Percentiles rank a stretch among this genome's conserved stretches.
Conservation (phyloP, 2,329 filamentous ascomycete genomes). For the Chaetomiaceae sp. region DNA sequence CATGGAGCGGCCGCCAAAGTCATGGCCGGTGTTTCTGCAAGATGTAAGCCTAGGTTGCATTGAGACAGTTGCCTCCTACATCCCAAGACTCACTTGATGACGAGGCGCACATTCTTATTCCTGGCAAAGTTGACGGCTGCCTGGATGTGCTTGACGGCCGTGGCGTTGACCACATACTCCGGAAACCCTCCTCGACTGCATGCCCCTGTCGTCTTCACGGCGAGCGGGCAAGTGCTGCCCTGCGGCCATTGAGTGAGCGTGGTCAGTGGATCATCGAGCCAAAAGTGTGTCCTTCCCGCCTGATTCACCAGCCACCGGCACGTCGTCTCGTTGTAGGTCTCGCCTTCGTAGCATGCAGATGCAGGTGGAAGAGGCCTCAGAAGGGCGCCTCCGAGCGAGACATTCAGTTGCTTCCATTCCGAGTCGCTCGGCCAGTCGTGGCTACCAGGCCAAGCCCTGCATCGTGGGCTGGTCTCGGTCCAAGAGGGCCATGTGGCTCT, state of each 20-base stretch:
- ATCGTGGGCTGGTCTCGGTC: background rate
- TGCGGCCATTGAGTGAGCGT: conserved; percentile 32
- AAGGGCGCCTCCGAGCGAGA: conserved; percentile 28
- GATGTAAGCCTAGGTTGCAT: background rate
- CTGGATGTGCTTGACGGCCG: conserved; percentile 34
- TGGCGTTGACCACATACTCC: conserved; percentile 37
- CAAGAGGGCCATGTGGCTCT: background rate
- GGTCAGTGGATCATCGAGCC: conserved; percentile 33
- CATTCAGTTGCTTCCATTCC: conserved; percentile 30
- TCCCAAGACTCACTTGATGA: conserved; percentile 36
- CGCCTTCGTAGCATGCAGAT: conserved; percentile 29
- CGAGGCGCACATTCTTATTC: conserved; percentile 34
- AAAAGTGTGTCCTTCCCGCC: conserved; percentile 21
- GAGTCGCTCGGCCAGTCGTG: conserved; percentile 11
- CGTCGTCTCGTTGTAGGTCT: conserved; percentile 23
- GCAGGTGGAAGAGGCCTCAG: conserved; percentile 31
- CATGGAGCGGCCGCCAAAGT: conserved; percentile 53
- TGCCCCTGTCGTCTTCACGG: conserved; percentile 24
- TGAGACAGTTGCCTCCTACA: background rate
- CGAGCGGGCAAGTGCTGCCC: conserved; percentile 31
- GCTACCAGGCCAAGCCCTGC: conserved; percentile 12
- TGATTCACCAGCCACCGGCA: conserved; percentile 28
- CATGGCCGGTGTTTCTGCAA: conserved; percentile 47
- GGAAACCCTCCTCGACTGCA: conserved; percentile 35
- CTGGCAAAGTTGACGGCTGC: conserved; percentile 37